Evolutionary conservation across 148 eudicot genomes (phyloP), one percentile per base, ranked within the genome.

Genomic region (Amaranthus hypochondriacus): DNA sequence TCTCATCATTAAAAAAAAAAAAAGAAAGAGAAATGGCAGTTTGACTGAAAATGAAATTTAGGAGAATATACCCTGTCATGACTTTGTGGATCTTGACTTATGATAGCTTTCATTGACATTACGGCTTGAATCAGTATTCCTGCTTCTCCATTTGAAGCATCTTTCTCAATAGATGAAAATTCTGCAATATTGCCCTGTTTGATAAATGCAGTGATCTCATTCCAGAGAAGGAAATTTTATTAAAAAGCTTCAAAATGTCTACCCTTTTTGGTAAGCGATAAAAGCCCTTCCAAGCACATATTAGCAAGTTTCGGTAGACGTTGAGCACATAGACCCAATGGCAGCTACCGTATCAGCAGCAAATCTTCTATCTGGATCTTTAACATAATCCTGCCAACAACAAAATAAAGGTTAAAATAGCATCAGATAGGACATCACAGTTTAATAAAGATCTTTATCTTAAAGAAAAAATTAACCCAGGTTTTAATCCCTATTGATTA

Each of bases 301-400:
- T 78, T 82, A 61, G 90, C 86, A 48, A 90, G 80, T 48, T 85
- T 81, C 9, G 93, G 89, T 77, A 90, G 89, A 73, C 83, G 83
- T 74, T 80, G 87, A 68, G 89, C 96, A 81, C 99, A 95, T 74
- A 90, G 82, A 71, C 97, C 97, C 99, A 78, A 95, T 90, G 2
- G 99, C 96, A 84, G 96, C 96, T 72, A 95, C 90, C 78, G 96
- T 85, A 84, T 95, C 99, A 53, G 96, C 94, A 75, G 97, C 99
- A 82, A 92, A 95, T 80, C 80, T 88, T 81, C 97, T 81, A 78
- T 95, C 96, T 47, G 96, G 96, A 89, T 95, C 97, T 89, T 86
- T 90, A 64, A 92, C 73, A 81, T 95, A 92, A 84, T 95, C 99
- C 99, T 95, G 83, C 71, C 70, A 86, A 56, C 61, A 73, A 81